Evolutionary conservation across 176 grass and related monocot genomes (phyloP).

Genomic region (Aegilops longissima): DNA sequence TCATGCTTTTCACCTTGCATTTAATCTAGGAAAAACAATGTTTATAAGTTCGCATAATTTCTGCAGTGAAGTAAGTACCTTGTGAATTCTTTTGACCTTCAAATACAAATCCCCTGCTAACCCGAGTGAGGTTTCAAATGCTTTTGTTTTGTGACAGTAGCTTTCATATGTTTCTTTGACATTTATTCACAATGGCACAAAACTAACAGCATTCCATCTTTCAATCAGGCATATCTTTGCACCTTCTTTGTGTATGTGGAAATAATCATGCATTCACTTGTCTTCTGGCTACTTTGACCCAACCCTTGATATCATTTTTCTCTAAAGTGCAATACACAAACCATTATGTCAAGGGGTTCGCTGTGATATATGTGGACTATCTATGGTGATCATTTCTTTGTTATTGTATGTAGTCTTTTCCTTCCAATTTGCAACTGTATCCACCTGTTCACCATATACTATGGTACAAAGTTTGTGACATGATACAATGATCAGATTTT

Average conservation of each 20-base stretch:
- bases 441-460: background rate
- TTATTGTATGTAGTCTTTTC: background rate
- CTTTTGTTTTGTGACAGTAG: no score
- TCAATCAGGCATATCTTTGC: background rate
- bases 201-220: background rate
- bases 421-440: background rate
- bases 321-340: background rate
- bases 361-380: background rate
- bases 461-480: background rate
- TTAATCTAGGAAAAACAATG: background rate
- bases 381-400: background rate
- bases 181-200: background rate
- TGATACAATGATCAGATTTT: constrained; percentile 22
- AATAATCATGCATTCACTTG: background rate
- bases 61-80: background rate
- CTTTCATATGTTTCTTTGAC: background rate
- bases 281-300: background rate
- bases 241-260: background rate
- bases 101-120: background rate
- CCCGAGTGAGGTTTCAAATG: background rate
- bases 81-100: background rate
- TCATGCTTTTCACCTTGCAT: background rate
- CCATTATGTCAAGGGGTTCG: background rate
- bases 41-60: constrained; percentile 7
- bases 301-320: background rate